phyloP scores from a whole-genome alignment of 495 filamentous ascomycete species.

The Aspergillus conjunctus region DNA sequence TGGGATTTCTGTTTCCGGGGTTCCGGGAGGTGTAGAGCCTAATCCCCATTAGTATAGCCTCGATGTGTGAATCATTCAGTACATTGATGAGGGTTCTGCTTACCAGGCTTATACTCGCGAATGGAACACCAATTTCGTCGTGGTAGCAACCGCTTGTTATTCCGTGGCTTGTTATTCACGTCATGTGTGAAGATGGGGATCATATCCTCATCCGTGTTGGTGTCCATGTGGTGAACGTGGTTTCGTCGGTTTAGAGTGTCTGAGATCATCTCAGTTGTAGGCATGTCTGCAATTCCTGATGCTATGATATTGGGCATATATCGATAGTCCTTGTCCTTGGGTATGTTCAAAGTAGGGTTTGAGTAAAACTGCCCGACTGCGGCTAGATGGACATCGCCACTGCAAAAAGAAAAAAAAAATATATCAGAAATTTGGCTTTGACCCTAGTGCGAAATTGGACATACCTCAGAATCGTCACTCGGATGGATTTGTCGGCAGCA shows the following conservation, averaged over 20 bases:
- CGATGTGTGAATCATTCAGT: not conserved
- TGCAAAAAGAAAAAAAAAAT: no score
- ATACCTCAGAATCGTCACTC: constrained; percentile 84
- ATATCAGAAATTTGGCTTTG: constrained; percentile 7
- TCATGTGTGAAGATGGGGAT: constrained; percentile 88
- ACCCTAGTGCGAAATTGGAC: not conserved
- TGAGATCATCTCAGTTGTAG: constrained; percentile 84
- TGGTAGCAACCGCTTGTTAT: constrained; percentile 89
- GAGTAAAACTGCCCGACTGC: constrained; percentile 95
- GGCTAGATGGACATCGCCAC: constrained; percentile 90
- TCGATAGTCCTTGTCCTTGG: constrained; percentile 84
- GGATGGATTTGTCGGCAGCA: constrained; percentile 84
- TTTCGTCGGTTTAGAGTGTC: constrained; percentile 93
- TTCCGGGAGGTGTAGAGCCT: constrained; percentile 66
- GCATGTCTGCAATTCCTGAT: constrained; percentile 89
- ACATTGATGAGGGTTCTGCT: constrained; percentile 11
- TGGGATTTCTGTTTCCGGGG: constrained; percentile 44
- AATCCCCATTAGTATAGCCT: constrained; percentile 11
- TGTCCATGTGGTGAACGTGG: constrained; percentile 77
- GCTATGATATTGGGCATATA: constrained; percentile 93
- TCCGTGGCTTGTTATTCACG: constrained; percentile 83
- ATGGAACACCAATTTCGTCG: constrained; percentile 94
- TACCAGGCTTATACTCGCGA: constrained; percentile 73
- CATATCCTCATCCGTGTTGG: constrained; percentile 90
- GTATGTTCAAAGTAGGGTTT: constrained; percentile 72